Conservation (phyloP, 768 basidiomycete species). For the Lactifluus hygrophoroides region DNA sequence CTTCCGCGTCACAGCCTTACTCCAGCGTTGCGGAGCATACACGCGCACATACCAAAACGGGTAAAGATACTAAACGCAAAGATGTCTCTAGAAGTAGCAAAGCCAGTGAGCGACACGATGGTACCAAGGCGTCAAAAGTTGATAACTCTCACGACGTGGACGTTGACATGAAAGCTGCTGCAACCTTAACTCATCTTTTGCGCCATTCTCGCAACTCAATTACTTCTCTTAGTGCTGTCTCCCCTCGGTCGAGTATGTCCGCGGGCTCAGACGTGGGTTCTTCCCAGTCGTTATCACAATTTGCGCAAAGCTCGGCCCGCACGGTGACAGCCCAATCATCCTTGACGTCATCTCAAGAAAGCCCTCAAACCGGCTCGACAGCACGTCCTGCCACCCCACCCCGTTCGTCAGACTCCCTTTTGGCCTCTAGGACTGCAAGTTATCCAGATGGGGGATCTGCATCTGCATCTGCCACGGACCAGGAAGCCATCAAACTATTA, state of each 20-base stretch:
- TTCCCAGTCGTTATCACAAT: slow-evolving; percentile 51
- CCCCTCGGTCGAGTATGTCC: slow-evolving; percentile 62
- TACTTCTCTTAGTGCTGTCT: slow-evolving; percentile 42
- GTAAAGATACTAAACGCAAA: slow-evolving; percentile 13
- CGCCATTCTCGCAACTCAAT: slow-evolving; percentile 58
- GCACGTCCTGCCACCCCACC: slow-evolving; percentile 32
- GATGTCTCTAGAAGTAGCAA: slow-evolving; percentile 1
- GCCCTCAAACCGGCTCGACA: slow-evolving; percentile 28
- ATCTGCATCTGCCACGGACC: slow-evolving; percentile 46
- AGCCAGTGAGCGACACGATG: neutral
- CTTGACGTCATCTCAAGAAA: slow-evolving; percentile 33
- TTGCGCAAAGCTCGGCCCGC: slow-evolving; percentile 58
- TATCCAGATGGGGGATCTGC: slow-evolving; percentile 26
- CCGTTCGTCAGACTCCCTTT: slow-evolving; percentile 21
- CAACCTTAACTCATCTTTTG: slow-evolving; percentile 65
- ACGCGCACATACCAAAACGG: slow-evolving; percentile 16
- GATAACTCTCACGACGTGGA: slow-evolving; percentile 41
- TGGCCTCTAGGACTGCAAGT: slow-evolving; percentile 19
- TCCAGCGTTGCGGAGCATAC: slow-evolving; percentile 20
- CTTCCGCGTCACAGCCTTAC: slow-evolving; percentile 7
- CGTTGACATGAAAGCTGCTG: slow-evolving; percentile 77
- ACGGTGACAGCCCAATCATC: slow-evolving; percentile 36
- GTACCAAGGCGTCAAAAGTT: slow-evolving; percentile 4
- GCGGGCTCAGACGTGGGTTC: slow-evolving; percentile 63
- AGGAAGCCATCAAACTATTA: slow-evolving; percentile 83